Evolutionary conservation across 345 rosid genomes (phyloP), one percentile per base, ranked within the genome.

Genomic region (Cochlearia excelsa): DNA sequence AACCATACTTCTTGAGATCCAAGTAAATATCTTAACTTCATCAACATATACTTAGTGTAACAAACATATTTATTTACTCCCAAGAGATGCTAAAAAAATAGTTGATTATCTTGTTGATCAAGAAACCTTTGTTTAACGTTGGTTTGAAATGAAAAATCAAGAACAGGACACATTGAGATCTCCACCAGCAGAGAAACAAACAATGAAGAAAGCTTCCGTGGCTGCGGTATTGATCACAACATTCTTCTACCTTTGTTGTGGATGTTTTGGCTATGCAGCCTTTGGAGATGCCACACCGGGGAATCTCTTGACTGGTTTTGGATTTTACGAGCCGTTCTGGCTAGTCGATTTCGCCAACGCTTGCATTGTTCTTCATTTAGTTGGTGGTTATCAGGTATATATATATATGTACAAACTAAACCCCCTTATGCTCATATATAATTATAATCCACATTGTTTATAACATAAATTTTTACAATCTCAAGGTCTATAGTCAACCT

Each of bases 251-350:
- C 38, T 86, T 48, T 79, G 82, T 37, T 89, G 97, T 30, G 97
- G 95, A 43, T 82, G 91, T 75, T 63, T 84, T 27, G 91, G 97
- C 0, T 89, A 84, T 30, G 97, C 91, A 6, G 89, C 97, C n/a
- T 84, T 89, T 23, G 95, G 89, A 4, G 84, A 89, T 69, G 51
- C 63, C 1, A 81, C 89, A 4, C 97, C 95, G 0, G 87, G 86
- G 42, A 89, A 84, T 72, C 86, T 86, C 26, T 61, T 86, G 60
- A 89, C 91, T 4, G 95, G 86, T 35, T 86, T 81, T 29, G 91
- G 95, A 35, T 89, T 89, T 74, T 86, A 78, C 52, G 80, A 86
- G 53, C 97, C 97, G 2, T 86, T 75, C 51, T 89, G 96, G 97
- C 84, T 81, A 0, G 64, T 86, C 0, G 87, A 84, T 71, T 80